These are phyloP conservation scores for Entrophospora sp. DNA, from an alignment of 192 early-diverging fungal species.

Conservation along the genomic window DNA sequence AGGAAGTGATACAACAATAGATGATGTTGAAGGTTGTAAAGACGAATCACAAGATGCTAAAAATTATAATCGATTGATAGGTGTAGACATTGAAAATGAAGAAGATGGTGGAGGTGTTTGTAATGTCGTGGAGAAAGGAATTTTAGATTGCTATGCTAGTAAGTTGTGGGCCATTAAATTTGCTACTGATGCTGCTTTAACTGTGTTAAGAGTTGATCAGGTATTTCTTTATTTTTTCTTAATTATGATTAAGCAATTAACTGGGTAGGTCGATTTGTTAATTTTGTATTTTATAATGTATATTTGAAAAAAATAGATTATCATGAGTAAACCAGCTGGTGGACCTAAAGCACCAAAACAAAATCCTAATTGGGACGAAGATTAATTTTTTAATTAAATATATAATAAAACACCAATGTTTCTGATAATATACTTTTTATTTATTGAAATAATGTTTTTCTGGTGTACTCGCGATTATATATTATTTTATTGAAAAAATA, in stretches of 20 bases:
- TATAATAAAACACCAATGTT: too few species aligned
- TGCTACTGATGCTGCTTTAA: slow-evolving; percentile 86
- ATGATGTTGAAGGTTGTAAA: too few species aligned
- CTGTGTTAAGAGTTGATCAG: slow-evolving; percentile 94
- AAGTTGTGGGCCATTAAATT: slow-evolving; percentile 88
- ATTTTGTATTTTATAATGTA: background rate
- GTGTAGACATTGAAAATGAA: slow-evolving; percentile 79
- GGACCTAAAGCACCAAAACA: slow-evolving; percentile 88
- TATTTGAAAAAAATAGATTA: slow-evolving; percentile 50
- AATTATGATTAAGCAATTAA: too few species aligned
- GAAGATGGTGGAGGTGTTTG: slow-evolving; percentile 52
- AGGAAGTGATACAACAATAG: too few species aligned
- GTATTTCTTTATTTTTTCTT: slow-evolving; percentile 22
- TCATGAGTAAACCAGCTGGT: slow-evolving; percentile 97
- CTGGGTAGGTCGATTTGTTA: too few species aligned
- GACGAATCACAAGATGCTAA: too few species aligned
- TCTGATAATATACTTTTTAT: too few species aligned
- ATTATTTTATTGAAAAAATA: too few species aligned
- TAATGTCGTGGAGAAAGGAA: slow-evolving; percentile 64
- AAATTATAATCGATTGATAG: too few species aligned
- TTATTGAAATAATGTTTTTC: too few species aligned
- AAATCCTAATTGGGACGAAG: slow-evolving; percentile 84
- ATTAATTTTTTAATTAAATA: slow-evolving; percentile 32
- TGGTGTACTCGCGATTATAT: too few species aligned
- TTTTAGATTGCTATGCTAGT: slow-evolving; percentile 71